Evolutionary conservation across 495 filamentous ascomycete species (phyloP), one percentile per base, ranked within the genome.

Genomic region (Aspergillus baeticus): DNA sequence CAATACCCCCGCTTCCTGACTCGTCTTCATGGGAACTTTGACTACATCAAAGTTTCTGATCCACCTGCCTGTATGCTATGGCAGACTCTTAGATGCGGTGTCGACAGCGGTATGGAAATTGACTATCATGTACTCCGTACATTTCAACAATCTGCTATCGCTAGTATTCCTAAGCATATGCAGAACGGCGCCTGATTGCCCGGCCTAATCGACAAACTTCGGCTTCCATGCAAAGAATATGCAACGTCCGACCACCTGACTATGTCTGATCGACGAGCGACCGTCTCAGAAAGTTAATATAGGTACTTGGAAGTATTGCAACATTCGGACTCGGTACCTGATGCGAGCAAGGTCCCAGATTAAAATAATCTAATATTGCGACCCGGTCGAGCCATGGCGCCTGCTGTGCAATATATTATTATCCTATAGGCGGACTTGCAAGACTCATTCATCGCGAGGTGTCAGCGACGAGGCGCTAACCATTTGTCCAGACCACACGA

Each of bases 161-260:
- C 41, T 13, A 55, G 21, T 14, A 13, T 20, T 29, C 18, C 3
- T 53, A 21, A 34, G n/a, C 49, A 39, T 29, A 37, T 53, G 21
- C 37, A 53, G 18, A 7, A 37, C 31, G 20, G 21, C 42, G 43
- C 21, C 43, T 36, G 33, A 46, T 55, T 23, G 14, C 51, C 35
- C 31, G 22, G 43, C 39, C 21, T 17, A 26, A 35, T 54, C 51
- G 43, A 49, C 45, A 57, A 50, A 41, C 26, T 50, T 57, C 54
- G 36, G 45, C 45, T 43, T 57, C 45, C 22, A 42, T 50, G 54
- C 54, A 57, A 50, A 43, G 53, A 34, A 57, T 35, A 22, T 57
- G 54, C 54, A 34, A 31, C 11, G 14, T 39, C 36, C 48, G 43
- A 37, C 54, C 54, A 50, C 35, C 37, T 50, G 45, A 50, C 54